These are phyloP conservation scores for Fragaria vesca DNA, from an alignment of 306 rosid species.

Conservation along the genomic window DNA sequence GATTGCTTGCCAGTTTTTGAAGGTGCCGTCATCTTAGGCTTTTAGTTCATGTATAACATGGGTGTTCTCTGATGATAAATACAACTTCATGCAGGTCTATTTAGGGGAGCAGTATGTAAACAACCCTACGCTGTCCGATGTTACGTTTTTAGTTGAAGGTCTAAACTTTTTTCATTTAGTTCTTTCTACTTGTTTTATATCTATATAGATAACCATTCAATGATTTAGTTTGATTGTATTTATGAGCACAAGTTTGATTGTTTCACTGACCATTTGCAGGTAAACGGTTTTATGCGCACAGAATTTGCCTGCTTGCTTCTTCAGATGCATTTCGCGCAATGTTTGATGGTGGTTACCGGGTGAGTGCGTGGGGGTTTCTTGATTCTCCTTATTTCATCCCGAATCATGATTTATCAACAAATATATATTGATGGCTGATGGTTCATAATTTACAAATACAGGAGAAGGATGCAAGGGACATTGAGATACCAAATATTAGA, in stretches of 20 bases:
- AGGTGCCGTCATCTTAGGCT: not conserved
- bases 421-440: not conserved
- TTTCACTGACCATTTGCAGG: slow-evolving; percentile 54
- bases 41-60: slow-evolving; percentile 15
- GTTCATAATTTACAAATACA: slow-evolving; percentile 29
- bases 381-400: not conserved
- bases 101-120: slow-evolving; percentile 90
- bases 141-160: slow-evolving; percentile 97
- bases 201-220: not conserved
- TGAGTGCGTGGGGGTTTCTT: slow-evolving; percentile 35
- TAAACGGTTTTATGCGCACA: slow-evolving; percentile 88
- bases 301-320: slow-evolving; percentile 93
- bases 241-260: slow-evolving; percentile 14
- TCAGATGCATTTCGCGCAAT: slow-evolving; percentile 98
- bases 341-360: slow-evolving; percentile 99
- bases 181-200: not conserved
- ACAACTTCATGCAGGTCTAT: slow-evolving; percentile 75
- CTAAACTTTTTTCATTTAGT: slow-evolving; percentile 18
- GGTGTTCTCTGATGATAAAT: slow-evolving; percentile 13
- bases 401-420: not conserved
- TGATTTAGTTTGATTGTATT: not conserved
- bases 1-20: not conserved
- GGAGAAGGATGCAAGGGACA: slow-evolving; percentile 99
- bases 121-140: slow-evolving; percentile 80
- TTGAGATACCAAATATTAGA: slow-evolving; percentile 96